Evolutionary conservation across 441 rosid species (phyloP), one percentile per base, ranked within the genome.

Genomic region (Mallotus repandus): DNA sequence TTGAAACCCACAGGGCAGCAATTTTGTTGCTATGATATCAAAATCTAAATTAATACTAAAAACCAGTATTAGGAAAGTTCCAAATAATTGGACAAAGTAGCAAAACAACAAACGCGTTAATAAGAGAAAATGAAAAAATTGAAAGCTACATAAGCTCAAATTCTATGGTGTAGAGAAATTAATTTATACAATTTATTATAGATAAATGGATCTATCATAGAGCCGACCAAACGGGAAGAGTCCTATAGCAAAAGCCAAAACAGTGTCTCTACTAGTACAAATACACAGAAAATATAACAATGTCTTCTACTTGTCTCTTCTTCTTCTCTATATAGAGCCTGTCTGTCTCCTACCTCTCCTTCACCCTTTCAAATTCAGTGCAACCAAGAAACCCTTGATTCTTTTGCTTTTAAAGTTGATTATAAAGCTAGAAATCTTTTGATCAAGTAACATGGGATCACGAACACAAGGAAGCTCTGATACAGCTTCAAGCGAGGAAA

Each of bases 301-400:
- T 69, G 83, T 72, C 82, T 74, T 83, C 77, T 70, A 53, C 48
- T 81, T 84, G 75, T 81, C 85, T 76, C 63, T 48, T 19, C 48
- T 60, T 57, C 54, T 45, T 57, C 2, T 49, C 55, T 62, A 64
- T 55, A 68, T 41, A 48, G 62, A 62, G 65, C 19, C 63, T 38
- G 54, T 66, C 71, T 55, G 38, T 25, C 2, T 50, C 22, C 7
- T 41, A 6, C 16, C 60, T 56, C 57, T 57, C 16, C 57, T 63
- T 66, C 61, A 48, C 68, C 43, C 46, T 15, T 15, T 25, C 49
- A 49, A 63, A 21, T 63, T 63, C 69, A 35, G 4, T 18, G 61
- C 63, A 10, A 29, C 32, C 32, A 4, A 5, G 15, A 21, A 54
- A 38, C 55, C 43, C 22, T 38, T 35, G 8, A 53, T 56, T 45